A percentile compares a stretch with the other conserved stretches of the same genome.
These are phyloP conservation scores for Lipomyces spencermartinsiae DNA, from an alignment of 805 yeast species.

Conservation along the genomic window DNA sequence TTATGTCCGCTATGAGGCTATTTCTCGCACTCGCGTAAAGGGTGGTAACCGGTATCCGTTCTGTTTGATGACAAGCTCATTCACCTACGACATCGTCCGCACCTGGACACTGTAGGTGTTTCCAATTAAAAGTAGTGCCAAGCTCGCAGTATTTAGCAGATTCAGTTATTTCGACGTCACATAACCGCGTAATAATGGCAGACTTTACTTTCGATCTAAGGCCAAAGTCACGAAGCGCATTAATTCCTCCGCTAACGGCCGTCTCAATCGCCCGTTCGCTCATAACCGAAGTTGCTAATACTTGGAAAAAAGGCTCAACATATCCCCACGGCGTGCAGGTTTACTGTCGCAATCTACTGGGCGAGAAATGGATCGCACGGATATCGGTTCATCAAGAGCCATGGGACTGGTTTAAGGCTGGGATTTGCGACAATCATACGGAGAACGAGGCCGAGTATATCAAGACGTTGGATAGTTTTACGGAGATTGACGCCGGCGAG, in stretches of 20 bases:
- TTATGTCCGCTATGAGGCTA: too few species aligned
- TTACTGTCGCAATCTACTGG: conserved; percentile 24
- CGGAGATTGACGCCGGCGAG: conserved; percentile 37
- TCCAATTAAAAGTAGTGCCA: neutral
- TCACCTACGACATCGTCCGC: neutral
- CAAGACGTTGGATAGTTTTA: conserved; percentile 43
- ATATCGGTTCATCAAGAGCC: conserved; percentile 45
- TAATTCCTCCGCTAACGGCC: conserved; percentile 27
- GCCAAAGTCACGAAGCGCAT: conserved; percentile 14
- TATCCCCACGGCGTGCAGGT: conserved; percentile 22
- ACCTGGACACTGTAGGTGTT: neutral
- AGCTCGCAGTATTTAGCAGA: neutral
- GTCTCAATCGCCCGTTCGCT: conserved; percentile 31
- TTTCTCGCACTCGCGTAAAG: too few species aligned
- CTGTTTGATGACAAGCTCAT: too few species aligned
- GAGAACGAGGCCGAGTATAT: conserved; percentile 50
- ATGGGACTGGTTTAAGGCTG: conserved; percentile 43
- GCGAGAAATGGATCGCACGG: conserved; percentile 50
- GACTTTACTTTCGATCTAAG: conserved; percentile 26
- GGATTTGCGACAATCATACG: conserved; percentile 48
- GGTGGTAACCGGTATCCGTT: too few species aligned
- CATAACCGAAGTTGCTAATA: conserved; percentile 26
- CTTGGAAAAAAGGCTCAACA: conserved; percentile 17
- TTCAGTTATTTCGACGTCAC: neutral
- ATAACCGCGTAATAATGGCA: neutral